Evolutionary conservation across 148 eudicot genomes (phyloP).

Genomic region (Heliosperma pusillum): DNA sequence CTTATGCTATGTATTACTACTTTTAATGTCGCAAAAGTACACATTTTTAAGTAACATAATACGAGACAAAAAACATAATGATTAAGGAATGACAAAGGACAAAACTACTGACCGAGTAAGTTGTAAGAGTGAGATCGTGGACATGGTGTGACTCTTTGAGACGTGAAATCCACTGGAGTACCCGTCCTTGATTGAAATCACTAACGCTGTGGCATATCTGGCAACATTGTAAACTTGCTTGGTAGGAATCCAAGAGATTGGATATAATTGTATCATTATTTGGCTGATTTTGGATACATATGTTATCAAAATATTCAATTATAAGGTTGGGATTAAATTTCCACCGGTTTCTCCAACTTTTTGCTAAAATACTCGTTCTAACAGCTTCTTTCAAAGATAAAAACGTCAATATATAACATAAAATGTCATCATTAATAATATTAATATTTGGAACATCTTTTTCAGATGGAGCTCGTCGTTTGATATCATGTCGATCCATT

Average conservation of each 20-base stretch:
- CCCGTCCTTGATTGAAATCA: background rate
- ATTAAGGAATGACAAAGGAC: no score
- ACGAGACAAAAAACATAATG: no score
- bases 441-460: background rate
- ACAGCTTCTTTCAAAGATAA: background rate
- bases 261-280: background rate
- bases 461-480: no score
- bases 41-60: no score
- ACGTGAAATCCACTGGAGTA: background rate
- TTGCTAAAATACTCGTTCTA: background rate
- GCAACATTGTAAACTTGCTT: background rate
- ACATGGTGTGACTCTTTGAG: conserved; percentile 4
- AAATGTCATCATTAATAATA: background rate
- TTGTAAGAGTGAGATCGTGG: background rate
- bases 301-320: background rate
- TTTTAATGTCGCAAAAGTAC: no score
- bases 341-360: background rate
- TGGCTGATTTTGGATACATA: no score
- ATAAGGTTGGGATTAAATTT: background rate
- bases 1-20: no score
- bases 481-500: no score
- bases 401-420: background rate
- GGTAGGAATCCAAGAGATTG: background rate
- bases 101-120: background rate
- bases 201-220: background rate